Base-by-base conservation (phyloP, 1,284 basidiomycete species). In the Wolfiporia cocos region DNA sequence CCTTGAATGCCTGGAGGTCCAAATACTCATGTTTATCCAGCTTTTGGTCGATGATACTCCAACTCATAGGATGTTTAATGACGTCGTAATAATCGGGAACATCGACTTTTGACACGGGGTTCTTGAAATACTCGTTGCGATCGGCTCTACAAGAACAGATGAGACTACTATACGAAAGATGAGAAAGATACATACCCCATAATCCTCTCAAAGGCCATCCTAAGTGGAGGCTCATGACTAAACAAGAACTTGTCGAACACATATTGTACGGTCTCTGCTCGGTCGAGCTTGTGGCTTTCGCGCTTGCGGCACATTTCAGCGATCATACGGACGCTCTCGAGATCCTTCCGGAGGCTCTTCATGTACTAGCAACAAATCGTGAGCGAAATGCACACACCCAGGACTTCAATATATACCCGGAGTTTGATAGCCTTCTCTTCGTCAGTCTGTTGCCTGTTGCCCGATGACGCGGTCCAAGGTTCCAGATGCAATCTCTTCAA, bases 41-140 rank as follows among this genome's bases (percentile, higher is more conserved):
- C 62, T 89, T 93, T 11, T 67, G 64, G 22, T 88, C 81, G 48
- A 99, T 96, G 31, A 68, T 71, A 15, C 71, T 68, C 91, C 93
- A 98, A 51, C 84, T 83, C 89, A 97, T 97, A 0, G 95, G 95
- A 9, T 74, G 69, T 55, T 86, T 78, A 60, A 99, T 74, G 38
- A 96, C 69, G 39, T 92, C 86, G 57, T 85, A 89, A 61, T 99
- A 99, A 59, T 98, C 94, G 0, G 94, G 93, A 0, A 92, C 92
- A 30, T 90, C 83, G 0, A 62, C 62, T 41, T 70, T 76, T 21
- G 77, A 86, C n/a, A 96, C 92, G 0, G 91, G 90, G 46, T 83
- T 75, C 47, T 81, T 76, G 65, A 95, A 96, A 46, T 83, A 73
- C 22, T 81, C 79, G 5, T 76, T 66, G 15, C 78, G 76, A 59